Evolutionary conservation across 768 basidiomycete species (phyloP).

Genomic region (Scleroderma citrinum): DNA sequence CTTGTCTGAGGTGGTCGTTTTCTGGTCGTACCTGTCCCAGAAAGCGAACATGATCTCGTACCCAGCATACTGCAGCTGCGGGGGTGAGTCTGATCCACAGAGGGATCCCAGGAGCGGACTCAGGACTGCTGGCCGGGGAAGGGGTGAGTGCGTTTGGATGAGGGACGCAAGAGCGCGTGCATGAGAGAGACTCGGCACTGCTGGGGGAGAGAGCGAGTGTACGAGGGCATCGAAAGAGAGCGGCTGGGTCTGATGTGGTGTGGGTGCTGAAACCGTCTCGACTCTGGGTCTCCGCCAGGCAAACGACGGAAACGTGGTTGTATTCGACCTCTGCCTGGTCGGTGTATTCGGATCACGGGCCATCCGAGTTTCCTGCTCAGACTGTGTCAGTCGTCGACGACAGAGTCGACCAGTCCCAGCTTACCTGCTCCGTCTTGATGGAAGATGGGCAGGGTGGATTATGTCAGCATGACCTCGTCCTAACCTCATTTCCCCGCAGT

Average conservation of each 20-base stretch:
- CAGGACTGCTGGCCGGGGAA: conserved; percentile 48
- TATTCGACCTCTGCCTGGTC: conserved; percentile 38
- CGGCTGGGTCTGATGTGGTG: conserved; percentile 22
- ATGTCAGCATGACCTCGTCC: no score
- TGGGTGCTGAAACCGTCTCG: conserved; percentile 24
- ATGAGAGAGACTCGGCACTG: conserved; percentile 60
- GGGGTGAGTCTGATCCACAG: conserved; percentile 49
- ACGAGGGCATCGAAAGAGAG: conserved; percentile 41
- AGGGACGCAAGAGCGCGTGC: conserved; percentile 54
- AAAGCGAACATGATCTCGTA: conserved; percentile 69
- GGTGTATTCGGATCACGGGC: conserved; percentile 29
- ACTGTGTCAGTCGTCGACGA: neutral
- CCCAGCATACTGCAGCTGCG: conserved; percentile 57
- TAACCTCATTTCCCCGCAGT: no score
- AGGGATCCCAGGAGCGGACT: conserved; percentile 57
- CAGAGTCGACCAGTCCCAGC: neutral
- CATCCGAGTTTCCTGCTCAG: conserved; percentile 14
- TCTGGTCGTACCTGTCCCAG: conserved; percentile 51
- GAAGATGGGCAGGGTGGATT: no score
- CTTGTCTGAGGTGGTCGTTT: conserved; percentile 50
- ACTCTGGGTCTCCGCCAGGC: conserved; percentile 34
- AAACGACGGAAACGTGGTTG: conserved; percentile 36
- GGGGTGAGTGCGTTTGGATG: conserved; percentile 47
- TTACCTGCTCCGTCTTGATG: no score
- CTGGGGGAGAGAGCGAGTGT: conserved; percentile 41